Percentiles rank a stretch among this genome's conserved stretches.
These are phyloP conservation scores for Colletotrichum paranaense DNA, from an alignment of 2,329 filamentous ascomycete species.

Conservation along the genomic window DNA sequence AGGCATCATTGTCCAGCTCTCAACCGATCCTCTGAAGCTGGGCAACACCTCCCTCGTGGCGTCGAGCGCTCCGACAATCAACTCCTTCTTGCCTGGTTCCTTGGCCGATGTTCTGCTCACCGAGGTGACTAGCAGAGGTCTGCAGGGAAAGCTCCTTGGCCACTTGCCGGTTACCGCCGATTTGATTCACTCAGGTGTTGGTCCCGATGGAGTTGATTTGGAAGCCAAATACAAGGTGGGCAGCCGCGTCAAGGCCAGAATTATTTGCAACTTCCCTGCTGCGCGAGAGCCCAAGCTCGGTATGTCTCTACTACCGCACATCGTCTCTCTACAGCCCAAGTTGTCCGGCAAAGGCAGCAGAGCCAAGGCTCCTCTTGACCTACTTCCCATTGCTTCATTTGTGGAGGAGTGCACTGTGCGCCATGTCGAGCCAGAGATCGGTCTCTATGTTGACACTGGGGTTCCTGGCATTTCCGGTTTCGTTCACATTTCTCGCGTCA, in stretches of 20 bases:
- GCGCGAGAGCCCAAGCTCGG: slow-evolving; percentile 86
- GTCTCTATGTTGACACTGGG: slow-evolving; percentile 81
- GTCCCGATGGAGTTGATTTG: slow-evolving; percentile 75
- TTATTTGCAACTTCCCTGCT: slow-evolving; percentile 88
- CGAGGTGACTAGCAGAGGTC: slow-evolving; percentile 78
- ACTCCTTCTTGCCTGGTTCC: slow-evolving; percentile 92
- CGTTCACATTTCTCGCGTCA: slow-evolving; percentile 92
- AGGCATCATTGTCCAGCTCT: slow-evolving; percentile 88
- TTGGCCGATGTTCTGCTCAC: slow-evolving; percentile 86
- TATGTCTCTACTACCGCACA: slow-evolving; percentile 88
- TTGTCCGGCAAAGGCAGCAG: slow-evolving; percentile 53
- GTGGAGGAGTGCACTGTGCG: slow-evolving; percentile 83
- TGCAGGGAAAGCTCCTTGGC: slow-evolving; percentile 92
- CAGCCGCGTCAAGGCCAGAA: slow-evolving; percentile 84
- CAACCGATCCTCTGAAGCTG: slow-evolving; percentile 76
- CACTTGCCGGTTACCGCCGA: slow-evolving; percentile 92
- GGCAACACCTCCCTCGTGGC: slow-evolving; percentile 75
- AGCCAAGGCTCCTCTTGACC: slow-evolving; percentile 62
- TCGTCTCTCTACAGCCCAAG: slow-evolving; percentile 72
- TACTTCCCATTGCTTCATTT: slow-evolving; percentile 78
- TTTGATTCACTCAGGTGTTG: slow-evolving; percentile 85
- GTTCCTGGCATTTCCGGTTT: slow-evolving; percentile 78
- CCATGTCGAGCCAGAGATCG: slow-evolving; percentile 82
- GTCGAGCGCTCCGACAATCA: slow-evolving; percentile 84
- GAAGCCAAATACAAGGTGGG: slow-evolving; percentile 85